Evolutionary conservation across 176 grass and related monocot species (phyloP).

Genomic region (Triticum timopheevii): DNA sequence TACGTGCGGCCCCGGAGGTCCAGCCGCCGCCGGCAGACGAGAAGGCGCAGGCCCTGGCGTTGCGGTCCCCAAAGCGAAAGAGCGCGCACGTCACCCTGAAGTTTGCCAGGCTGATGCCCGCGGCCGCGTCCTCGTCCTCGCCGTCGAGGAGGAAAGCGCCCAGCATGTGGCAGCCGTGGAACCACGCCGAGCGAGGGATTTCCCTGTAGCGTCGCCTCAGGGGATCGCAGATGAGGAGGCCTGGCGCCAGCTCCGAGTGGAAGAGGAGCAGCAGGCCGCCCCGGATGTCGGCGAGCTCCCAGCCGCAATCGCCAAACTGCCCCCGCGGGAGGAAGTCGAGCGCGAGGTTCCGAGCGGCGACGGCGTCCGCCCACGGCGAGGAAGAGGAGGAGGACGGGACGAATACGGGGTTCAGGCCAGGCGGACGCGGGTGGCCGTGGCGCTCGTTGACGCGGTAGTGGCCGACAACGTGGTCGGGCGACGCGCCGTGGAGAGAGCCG

Average conservation of each 20-base stretch:
- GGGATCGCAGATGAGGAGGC: not conserved
- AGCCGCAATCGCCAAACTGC: not conserved
- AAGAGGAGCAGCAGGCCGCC: not conserved
- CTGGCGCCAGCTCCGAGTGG: not conserved
- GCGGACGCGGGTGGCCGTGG: not conserved
- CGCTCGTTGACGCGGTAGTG: not conserved
- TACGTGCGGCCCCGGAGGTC: not conserved
- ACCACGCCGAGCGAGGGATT: not conserved
- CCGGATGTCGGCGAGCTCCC: not conserved
- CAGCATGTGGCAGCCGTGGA: not conserved
- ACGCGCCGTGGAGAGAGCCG: not conserved
- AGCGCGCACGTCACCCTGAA: constrained; percentile 3
- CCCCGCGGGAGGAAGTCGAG: not conserved
- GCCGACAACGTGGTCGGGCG: not conserved
- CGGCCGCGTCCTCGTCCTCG: not conserved
- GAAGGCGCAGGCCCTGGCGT: not conserved
- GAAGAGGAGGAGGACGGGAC: not conserved
- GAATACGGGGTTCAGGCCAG: not conserved
- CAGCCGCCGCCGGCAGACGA: not conserved
- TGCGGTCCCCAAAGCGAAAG: not conserved
- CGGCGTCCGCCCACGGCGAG: not conserved
- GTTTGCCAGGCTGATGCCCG: not conserved
- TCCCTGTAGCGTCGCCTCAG: not conserved
- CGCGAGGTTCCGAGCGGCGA: not conserved
- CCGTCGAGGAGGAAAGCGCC: not conserved